Conservation (phyloP, 2,329 filamentous ascomycete species). For the Arthrobotrys megalospora region DNA sequence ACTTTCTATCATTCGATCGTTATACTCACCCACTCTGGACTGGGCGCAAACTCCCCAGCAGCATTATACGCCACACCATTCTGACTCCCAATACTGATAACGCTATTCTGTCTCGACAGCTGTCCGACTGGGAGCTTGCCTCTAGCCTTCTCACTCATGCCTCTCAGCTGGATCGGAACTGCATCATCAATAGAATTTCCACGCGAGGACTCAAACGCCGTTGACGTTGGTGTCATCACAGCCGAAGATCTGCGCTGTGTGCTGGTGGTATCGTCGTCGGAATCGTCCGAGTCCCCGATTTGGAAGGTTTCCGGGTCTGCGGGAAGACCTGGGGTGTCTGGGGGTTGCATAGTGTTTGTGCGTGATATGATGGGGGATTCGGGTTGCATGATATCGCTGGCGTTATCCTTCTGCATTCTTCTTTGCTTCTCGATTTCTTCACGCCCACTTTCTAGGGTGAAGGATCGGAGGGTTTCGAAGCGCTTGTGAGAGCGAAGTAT, state of each 20-base stretch:
- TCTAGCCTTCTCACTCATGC: constrained; percentile 96
- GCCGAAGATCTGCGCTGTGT: constrained; percentile 65
- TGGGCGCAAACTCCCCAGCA: constrained; percentile 80
- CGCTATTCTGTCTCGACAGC: constrained; percentile 92
- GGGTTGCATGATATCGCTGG: constrained; percentile 61
- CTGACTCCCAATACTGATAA: constrained; percentile 81
- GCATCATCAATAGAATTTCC: constrained; percentile 78
- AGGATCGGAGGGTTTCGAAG: constrained; percentile 86
- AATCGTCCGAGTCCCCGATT: constrained; percentile 85
- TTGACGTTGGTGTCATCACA: constrained; percentile 48
- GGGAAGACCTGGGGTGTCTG: constrained; percentile 40
- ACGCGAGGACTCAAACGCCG: constrained; percentile 75
- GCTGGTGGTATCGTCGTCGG: constrained; percentile 72
- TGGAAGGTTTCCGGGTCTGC: constrained; percentile 77
- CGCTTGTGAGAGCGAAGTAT: constrained; percentile 84
- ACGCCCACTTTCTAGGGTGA: constrained; percentile 92
- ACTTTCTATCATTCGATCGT: not conserved
- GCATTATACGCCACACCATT: constrained; percentile 71
- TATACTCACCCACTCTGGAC: constrained; percentile 76
- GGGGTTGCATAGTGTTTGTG: not conserved
- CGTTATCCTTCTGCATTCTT: constrained; percentile 77
- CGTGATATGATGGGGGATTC: constrained; percentile 36
- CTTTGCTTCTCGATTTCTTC: constrained; percentile 89
- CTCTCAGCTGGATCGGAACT: constrained; percentile 84
- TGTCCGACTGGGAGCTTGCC: constrained; percentile 93